A percentile compares a stretch with the other conserved stretches of the same genome.
Evolutionary conservation across 129 eudicot genomes (phyloP).

Genomic region (Gnaphalium uliginosum): DNA sequence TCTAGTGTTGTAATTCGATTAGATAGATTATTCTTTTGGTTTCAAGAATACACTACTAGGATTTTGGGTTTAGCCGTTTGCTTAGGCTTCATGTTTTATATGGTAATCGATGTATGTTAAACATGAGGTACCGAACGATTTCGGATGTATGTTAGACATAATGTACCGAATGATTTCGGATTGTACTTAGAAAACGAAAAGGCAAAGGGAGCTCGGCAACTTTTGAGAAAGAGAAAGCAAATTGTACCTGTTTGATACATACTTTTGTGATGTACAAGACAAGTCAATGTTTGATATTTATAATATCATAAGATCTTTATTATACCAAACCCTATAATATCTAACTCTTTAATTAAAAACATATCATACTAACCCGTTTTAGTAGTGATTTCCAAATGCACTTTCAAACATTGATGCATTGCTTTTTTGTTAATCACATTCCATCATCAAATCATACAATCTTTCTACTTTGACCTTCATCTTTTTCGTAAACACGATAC

Average conservation of each 20-base stretch:
- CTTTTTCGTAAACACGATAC: not conserved
- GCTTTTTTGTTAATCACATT: slow-evolving; percentile 1
- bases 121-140: not conserved
- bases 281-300: not conserved
- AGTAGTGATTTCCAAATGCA: slow-evolving; percentile 3
- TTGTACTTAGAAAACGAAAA: not conserved
- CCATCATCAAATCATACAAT: not conserved
- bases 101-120: not conserved
- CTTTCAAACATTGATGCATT: slow-evolving; percentile 7
- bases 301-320: not conserved
- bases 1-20: not conserved
- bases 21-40: not conserved
- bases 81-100: not conserved
- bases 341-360: not conserved
- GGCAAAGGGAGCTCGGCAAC: slow-evolving; percentile 11
- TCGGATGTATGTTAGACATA: not conserved
- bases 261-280: slow-evolving; percentile 10
- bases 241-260: slow-evolving; percentile 2
- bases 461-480: slow-evolving; percentile 3
- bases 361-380: not conserved
- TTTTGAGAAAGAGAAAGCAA: slow-evolving; percentile 19
- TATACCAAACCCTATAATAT: not conserved
- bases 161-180: not conserved
- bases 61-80: too few relatives aligned
- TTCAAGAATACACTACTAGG: too few relatives aligned